A percentile compares a stretch with the other conserved stretches of the same genome.
Conservation (phyloP, 2,329 filamentous ascomycete species). For the Colletotrichum navitas region DNA sequence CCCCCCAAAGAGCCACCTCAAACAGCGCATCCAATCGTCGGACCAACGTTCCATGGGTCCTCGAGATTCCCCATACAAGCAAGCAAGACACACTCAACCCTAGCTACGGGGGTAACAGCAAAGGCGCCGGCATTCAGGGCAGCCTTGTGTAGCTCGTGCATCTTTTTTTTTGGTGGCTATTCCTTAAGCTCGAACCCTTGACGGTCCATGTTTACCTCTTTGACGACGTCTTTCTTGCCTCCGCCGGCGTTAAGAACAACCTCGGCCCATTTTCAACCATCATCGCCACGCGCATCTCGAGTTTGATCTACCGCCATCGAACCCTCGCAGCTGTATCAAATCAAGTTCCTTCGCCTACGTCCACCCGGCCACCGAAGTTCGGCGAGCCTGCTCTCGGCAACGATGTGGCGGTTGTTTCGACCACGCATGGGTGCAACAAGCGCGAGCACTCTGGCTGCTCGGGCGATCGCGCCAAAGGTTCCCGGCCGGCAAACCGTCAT, state of each 20-base stretch:
- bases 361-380: conserved; percentile 23
- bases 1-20: conserved; percentile 10
- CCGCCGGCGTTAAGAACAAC: conserved; percentile 4
- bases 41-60: conserved; percentile 7
- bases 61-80: background rate
- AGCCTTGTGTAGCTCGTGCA: background rate
- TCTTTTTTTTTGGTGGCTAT: background rate
- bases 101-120: background rate
- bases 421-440: conserved; percentile 11
- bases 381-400: conserved; percentile 26
- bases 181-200: background rate
- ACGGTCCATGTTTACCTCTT: background rate
- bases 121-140: background rate
- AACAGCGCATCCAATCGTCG: background rate
- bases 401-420: conserved; percentile 40
- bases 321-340: background rate
- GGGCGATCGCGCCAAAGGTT: conserved; percentile 24
- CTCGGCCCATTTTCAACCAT: conserved; percentile 5
- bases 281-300: conserved; percentile 4
- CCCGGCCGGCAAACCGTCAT: conserved; percentile 30
- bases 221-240: background rate
- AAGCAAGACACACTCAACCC: background rate
- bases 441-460: conserved; percentile 35
- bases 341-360: background rate
- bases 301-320: background rate